Conservation (phyloP, 2,329 filamentous ascomycete species). For the Pestalotiopsis sp. region DNA sequence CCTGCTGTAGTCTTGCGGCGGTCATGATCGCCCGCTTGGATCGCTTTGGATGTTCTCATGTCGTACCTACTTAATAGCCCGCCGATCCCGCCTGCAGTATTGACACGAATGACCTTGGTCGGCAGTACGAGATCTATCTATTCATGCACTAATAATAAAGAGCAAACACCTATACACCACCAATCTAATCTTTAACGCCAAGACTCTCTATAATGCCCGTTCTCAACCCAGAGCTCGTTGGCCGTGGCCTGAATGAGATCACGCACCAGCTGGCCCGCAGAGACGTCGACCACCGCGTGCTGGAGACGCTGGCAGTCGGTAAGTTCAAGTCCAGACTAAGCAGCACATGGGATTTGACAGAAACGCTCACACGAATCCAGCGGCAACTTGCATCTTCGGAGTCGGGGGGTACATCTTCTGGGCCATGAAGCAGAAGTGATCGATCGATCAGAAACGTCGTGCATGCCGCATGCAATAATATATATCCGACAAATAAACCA, state of each 20-base stretch:
- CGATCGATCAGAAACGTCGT: not conserved
- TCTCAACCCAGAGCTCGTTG: constrained; percentile 3
- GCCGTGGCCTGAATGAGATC: constrained; percentile 8
- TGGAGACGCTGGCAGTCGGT: constrained; percentile 9
- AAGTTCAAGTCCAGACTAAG: not conserved
- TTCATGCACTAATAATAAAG: not conserved
- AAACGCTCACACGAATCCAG: not conserved
- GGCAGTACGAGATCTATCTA: not conserved
- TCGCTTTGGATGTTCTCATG: not conserved
- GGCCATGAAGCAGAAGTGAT: constrained; percentile 10
- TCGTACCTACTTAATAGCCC: not conserved
- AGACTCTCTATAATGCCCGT: not conserved
- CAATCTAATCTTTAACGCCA: not conserved
- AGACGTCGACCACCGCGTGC: constrained; percentile 6
- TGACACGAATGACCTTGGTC: too few species aligned
- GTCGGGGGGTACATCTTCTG: constrained; percentile 9
- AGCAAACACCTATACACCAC: not conserved
- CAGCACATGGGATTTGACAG: not conserved
- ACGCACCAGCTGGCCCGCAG: not conserved
- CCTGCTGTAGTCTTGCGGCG: too few species aligned
- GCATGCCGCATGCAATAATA: not conserved
- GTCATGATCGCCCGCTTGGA: not conserved
- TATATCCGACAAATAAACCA: not conserved
- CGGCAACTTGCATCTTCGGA: constrained; percentile 9
- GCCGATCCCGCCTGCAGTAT: not conserved